phyloP scores from a whole-genome alignment of 768 basidiomycete genomes.

The Naganishia vishniacii region DNA sequence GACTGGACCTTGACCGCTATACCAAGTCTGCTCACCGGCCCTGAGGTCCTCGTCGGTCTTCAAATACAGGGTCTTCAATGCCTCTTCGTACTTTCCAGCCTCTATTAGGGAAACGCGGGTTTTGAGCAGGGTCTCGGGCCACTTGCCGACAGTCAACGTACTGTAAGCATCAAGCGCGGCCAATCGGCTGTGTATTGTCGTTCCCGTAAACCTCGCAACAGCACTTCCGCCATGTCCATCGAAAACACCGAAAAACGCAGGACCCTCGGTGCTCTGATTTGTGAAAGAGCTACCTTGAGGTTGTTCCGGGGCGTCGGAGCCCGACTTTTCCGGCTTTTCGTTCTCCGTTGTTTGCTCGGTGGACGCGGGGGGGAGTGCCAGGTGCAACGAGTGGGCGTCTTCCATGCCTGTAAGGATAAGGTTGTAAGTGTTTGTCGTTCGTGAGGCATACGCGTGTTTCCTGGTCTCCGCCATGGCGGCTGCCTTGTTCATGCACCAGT shows the following conservation, averaged over 20 bases:
- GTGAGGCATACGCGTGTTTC: too few relatives aligned
- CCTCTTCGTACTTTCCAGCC: conserved; percentile 61
- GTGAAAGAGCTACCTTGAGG: conserved; percentile 45
- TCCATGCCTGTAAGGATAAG: conserved; percentile 72
- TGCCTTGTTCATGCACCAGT: too few relatives aligned
- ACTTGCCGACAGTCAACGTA: conserved; percentile 34
- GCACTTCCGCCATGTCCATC: conserved; percentile 80
- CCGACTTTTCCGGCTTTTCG: conserved; percentile 21
- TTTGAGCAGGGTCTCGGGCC: too few relatives aligned
- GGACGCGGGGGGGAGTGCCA: conserved; percentile 55
- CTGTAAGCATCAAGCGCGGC: conserved; percentile 42
- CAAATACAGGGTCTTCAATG: conserved; percentile 81
- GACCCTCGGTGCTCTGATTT: conserved; percentile 48
- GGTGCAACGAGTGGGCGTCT: conserved; percentile 76
- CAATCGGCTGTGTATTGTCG: conserved; percentile 43
- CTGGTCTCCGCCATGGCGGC: too few relatives aligned
- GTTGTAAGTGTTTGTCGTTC: not conserved
- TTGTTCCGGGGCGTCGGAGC: conserved; percentile 36
- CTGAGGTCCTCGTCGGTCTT: conserved; percentile 92
- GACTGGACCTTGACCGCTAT: conserved; percentile 24
- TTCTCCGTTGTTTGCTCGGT: conserved; percentile 28
- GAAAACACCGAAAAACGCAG: conserved; percentile 88
- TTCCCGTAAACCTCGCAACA: conserved; percentile 47
- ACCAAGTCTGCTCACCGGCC: conserved; percentile 56
- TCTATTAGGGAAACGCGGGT: conserved; percentile 33